Conservation (phyloP, 805 yeast genomes). For the Wickerhamomyces sydowiorum region DNA sequence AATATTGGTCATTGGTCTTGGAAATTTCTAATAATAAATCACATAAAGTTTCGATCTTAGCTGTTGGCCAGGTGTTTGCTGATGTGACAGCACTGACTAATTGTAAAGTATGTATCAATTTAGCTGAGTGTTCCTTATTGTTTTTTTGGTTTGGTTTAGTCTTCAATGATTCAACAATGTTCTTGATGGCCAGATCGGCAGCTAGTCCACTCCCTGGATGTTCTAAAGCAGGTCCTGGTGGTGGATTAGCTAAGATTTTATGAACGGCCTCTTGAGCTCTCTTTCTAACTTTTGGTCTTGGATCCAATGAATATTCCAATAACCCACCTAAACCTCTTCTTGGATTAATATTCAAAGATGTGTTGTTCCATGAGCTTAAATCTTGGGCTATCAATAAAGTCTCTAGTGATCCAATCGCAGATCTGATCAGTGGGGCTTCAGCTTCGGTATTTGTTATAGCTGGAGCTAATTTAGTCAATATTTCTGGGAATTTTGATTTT, state of each 20-base stretch:
- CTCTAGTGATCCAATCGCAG: conserved; percentile 84
- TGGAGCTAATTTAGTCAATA: conserved; percentile 76
- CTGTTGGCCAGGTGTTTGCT: conserved; percentile 78
- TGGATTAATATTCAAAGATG: conserved; percentile 51
- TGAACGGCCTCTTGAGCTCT: conserved; percentile 89
- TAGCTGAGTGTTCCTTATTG: conserved; percentile 46
- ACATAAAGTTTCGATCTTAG: conserved; percentile 65
- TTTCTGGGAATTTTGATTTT: conserved; percentile 69
- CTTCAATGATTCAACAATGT: conserved; percentile 42
- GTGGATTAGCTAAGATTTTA: conserved; percentile 54
- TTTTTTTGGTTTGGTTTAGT: conserved; percentile 26
- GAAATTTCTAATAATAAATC: conserved; percentile 71
- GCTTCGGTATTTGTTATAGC: conserved; percentile 62
- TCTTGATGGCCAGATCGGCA: conserved; percentile 60
- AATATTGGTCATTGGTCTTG: conserved; percentile 75
- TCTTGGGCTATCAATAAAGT: conserved; percentile 76
- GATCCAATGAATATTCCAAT: conserved; percentile 73
- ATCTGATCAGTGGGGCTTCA: conserved; percentile 75
- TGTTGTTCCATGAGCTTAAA: conserved; percentile 65
- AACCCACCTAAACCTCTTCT: conserved; percentile 76
- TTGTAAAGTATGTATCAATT: conserved; percentile 72
- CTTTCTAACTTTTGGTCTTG: conserved; percentile 92
- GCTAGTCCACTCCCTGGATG: conserved; percentile 74
- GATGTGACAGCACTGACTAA: conserved; percentile 64
- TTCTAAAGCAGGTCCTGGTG: conserved; percentile 69